Percentiles rank a stretch among this genome's conserved stretches.
Evolutionary conservation across 1,139 yeast species (phyloP).

Genomic region (Hyphopichia buzzinii): DNA sequence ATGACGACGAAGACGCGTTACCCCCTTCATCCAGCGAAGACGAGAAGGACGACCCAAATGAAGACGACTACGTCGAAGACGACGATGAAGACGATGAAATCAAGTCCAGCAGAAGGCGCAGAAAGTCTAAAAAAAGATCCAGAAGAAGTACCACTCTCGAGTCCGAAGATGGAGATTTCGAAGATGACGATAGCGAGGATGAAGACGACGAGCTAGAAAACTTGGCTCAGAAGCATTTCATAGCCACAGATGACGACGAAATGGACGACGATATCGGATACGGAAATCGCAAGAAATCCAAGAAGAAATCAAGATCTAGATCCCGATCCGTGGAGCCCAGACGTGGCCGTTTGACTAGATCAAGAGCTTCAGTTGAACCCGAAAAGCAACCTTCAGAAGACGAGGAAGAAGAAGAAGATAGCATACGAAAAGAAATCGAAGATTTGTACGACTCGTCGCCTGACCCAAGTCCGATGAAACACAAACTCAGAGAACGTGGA

Average conservation of each 20-base stretch:
- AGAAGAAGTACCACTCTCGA: constrained; percentile 15
- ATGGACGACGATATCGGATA: constrained; percentile 29
- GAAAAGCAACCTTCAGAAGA: constrained; percentile 27
- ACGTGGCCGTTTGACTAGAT: constrained; percentile 16
- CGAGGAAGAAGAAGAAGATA: constrained; percentile 33
- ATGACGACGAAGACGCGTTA: constrained; percentile 4
- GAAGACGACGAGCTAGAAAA: constrained; percentile 32
- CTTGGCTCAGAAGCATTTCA: constrained; percentile 31
- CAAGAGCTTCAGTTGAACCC: constrained; percentile 12
- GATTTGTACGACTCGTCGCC: constrained; percentile 55
- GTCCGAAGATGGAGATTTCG: constrained; percentile 23
- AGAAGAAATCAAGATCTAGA: constrained; percentile 22
- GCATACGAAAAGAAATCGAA: constrained; percentile 49
- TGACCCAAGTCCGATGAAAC: constrained; percentile 49
- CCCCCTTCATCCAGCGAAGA: constrained; percentile 7
- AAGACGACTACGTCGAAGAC: constrained; percentile 21
- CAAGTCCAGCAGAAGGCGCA: constrained; percentile 12
- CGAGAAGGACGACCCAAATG: constrained; percentile 13
- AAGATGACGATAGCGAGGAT: constrained; percentile 28
- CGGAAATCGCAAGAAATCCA: constrained; percentile 15
- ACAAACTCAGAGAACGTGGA: constrained; percentile 74
- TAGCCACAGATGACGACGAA: constrained; percentile 40
- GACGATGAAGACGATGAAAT: constrained; percentile 37
- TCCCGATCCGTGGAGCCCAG: constrained; percentile 24
- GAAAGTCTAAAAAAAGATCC: constrained; percentile 13